Conservation (phyloP, 202 grass and related monocot genomes). For the Setaria italica region DNA sequence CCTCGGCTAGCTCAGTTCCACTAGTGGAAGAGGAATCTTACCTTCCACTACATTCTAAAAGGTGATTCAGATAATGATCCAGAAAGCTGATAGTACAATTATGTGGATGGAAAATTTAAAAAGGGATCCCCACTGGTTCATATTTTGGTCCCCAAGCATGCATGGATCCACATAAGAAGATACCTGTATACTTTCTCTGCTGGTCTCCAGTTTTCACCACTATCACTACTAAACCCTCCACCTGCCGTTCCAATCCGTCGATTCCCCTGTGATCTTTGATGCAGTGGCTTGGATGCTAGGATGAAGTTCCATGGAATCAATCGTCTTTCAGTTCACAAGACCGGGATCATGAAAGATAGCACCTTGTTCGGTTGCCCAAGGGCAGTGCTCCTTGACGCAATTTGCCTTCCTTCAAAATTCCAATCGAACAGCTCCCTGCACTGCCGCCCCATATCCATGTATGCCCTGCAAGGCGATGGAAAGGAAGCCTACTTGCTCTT, state of each 20-base stretch:
- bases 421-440: not conserved
- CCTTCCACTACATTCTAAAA: constrained; percentile 15
- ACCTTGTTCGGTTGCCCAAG: not conserved
- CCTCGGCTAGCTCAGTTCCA: not conserved
- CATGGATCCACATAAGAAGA: not conserved
- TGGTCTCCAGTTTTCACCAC: not conserved
- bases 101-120: not conserved
- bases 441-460: not conserved
- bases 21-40: not conserved
- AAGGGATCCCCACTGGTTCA: not conserved
- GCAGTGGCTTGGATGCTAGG: not conserved
- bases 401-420: not conserved
- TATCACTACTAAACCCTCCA: not conserved
- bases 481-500: not conserved
- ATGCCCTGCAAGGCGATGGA: not conserved
- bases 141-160: not conserved
- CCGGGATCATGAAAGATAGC: too few species aligned
- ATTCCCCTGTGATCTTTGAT: not conserved
- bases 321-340: too few species aligned
- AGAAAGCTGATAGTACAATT: not conserved
- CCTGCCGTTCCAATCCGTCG: not conserved
- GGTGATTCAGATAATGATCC: not conserved
- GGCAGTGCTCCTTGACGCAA: constrained; percentile 1
- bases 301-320: not conserved
- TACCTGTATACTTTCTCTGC: not conserved